Evolutionary conservation across 805 yeast genomes (phyloP).

Genomic region (Sugiyamaella chiloensis): DNA sequence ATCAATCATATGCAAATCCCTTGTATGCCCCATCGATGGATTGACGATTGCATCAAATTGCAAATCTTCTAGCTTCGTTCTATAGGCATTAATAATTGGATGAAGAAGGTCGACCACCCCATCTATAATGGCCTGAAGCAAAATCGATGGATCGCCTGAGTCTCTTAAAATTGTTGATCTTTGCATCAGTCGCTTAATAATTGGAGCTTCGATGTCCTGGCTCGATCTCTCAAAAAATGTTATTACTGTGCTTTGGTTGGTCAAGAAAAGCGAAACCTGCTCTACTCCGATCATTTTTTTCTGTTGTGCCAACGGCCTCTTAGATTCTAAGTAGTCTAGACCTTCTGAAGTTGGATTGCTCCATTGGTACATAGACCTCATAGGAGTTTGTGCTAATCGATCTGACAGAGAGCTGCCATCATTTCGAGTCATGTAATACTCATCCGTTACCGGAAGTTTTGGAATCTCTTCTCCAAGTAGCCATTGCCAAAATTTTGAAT

Average conservation of each 20-base stretch:
- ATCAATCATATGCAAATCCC: conserved; percentile 50
- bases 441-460: not conserved
- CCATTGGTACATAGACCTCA: conserved; percentile 34
- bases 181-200: conserved; percentile 45
- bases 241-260: conserved; percentile 45
- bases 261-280: conserved; percentile 51
- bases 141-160: conserved; percentile 49
- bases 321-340: conserved; percentile 35
- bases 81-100: conserved; percentile 54
- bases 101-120: conserved; percentile 51
- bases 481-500: not conserved
- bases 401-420: conserved; percentile 15
- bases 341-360: conserved; percentile 30
- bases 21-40: conserved; percentile 51
- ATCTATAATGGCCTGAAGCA: conserved; percentile 54
- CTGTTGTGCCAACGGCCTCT: conserved; percentile 44
- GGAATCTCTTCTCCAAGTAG: not conserved
- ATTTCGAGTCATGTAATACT: conserved; percentile 1
- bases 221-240: conserved; percentile 59
- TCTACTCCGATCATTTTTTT: conserved; percentile 51
- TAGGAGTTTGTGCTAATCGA: conserved; percentile 13
- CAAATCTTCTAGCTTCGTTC: conserved; percentile 45
- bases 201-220: conserved; percentile 50
- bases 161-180: conserved; percentile 48
- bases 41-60: conserved; percentile 49